Percentiles rank a stretch among this genome's conserved stretches.
phyloP scores from a whole-genome alignment of 805 yeast species.

The Starmerella kuoi region DNA sequence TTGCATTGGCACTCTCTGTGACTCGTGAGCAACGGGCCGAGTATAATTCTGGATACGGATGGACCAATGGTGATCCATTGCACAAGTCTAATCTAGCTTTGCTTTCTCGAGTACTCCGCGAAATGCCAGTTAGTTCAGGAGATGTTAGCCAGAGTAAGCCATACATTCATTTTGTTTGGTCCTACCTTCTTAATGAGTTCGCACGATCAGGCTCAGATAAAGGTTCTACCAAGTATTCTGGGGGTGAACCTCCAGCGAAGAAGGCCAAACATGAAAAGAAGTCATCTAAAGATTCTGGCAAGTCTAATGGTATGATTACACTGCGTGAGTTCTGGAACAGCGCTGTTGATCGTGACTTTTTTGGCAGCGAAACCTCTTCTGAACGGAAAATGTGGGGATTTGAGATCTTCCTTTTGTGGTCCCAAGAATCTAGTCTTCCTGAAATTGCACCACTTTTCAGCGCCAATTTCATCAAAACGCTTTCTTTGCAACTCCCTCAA shows the following conservation, averaged over 20 bases:
- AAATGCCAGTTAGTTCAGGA: constrained; percentile 28
- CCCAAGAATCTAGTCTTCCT: constrained; percentile 27
- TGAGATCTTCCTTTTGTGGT: constrained; percentile 47
- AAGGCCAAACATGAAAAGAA: constrained; percentile 33
- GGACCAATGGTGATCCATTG: constrained; percentile 69
- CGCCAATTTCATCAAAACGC: constrained; percentile 32
- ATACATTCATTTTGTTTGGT: constrained; percentile 26
- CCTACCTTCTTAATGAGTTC: constrained; percentile 36
- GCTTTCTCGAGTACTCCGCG: constrained; percentile 47
- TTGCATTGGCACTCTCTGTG: constrained; percentile 54
- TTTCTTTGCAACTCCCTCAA: constrained; percentile 66
- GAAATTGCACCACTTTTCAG: constrained; percentile 23
- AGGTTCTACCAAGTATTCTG: not conserved
- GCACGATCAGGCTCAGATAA: not conserved
- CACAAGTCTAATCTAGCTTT: constrained; percentile 51
- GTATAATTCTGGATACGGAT: constrained; percentile 27
- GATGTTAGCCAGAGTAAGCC: constrained; percentile 25
- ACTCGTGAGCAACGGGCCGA: constrained; percentile 26
- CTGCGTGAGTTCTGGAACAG: constrained; percentile 65
- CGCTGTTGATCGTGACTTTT: constrained; percentile 68
- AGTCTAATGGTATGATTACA: constrained; percentile 27
- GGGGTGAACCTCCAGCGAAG: constrained; percentile 22
- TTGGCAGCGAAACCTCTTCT: constrained; percentile 61
- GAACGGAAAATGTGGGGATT: constrained; percentile 84
- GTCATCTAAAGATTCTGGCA: constrained; percentile 12